Conservation (phyloP, 2,329 filamentous ascomycete species). For the Chaetomiaceae sp. region DNA sequence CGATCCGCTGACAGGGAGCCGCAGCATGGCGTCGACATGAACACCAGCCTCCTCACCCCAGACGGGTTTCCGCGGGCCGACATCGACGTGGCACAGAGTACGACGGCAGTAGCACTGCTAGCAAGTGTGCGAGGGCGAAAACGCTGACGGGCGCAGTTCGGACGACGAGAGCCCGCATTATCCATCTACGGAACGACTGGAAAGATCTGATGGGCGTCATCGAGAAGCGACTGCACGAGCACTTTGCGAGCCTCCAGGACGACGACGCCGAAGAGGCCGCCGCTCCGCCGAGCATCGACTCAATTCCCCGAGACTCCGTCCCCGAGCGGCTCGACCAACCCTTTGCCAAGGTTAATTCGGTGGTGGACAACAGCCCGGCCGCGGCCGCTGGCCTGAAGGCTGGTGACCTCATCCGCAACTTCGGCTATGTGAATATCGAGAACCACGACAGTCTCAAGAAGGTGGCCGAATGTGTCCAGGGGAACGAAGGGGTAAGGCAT, state of each 20-base stretch:
- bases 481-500: constrained; percentile 74
- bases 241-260: constrained; percentile 71
- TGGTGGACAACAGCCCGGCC: constrained; percentile 74
- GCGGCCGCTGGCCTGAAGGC: constrained; percentile 72
- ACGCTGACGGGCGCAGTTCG: constrained; percentile 56
- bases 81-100: constrained; percentile 92
- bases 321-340: constrained; percentile 41
- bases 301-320: constrained; percentile 32
- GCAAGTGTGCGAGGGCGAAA: constrained; percentile 10
- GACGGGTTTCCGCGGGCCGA: constrained; percentile 93
- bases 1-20: constrained; percentile 12
- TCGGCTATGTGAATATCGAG: constrained; percentile 75
- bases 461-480: constrained; percentile 84
- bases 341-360: constrained; percentile 87
- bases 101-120: constrained; percentile 22
- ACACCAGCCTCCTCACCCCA: constrained; percentile 75
- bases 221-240: constrained; percentile 81
- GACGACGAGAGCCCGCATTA: constrained; percentile 87
- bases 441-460: constrained; percentile 85
- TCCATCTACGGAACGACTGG: constrained; percentile 87
- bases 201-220: constrained; percentile 80
- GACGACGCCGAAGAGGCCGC: constrained; percentile 35
- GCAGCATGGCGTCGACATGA: constrained; percentile 91
- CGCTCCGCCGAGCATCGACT: constrained; percentile 28
- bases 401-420: constrained; percentile 77